Percentiles rank a stretch among this genome's conserved stretches.
These are phyloP conservation scores for Phylloporus rhodoxanthus DNA, from an alignment of 768 basidiomycete species.

Conservation along the genomic window DNA sequence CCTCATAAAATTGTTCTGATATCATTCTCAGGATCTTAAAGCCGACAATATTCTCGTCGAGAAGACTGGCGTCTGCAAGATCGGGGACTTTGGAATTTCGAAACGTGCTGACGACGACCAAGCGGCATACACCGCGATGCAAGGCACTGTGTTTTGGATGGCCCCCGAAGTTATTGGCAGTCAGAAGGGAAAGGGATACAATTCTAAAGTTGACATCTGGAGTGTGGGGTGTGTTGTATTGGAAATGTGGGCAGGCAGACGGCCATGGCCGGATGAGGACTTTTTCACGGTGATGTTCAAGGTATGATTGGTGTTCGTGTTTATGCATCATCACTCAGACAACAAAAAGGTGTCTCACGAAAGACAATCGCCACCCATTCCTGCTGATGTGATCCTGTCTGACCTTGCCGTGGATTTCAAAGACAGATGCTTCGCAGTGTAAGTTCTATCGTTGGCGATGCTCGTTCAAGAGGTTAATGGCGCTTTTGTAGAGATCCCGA, in stretches of 20 bases:
- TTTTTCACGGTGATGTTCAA: conserved; percentile 91
- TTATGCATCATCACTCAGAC: neutral
- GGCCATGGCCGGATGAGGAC: conserved; percentile 92
- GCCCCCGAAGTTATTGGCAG: conserved; percentile 91
- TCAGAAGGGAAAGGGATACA: conserved; percentile 79
- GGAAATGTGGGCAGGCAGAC: conserved; percentile 97
- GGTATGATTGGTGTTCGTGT: conserved; percentile 38
- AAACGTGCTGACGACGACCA: conserved; percentile 88
- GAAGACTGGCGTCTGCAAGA: conserved; percentile 87
- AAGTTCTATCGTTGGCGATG: conserved; percentile 24
- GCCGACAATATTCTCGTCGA: conserved; percentile 98
- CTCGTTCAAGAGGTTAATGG: conserved; percentile 1
- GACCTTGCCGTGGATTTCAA: conserved; percentile 81
- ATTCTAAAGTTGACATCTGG: conserved; percentile 98
- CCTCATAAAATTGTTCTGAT: conserved; percentile 6
- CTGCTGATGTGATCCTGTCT: conserved; percentile 72
- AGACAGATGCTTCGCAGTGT: conserved; percentile 85
- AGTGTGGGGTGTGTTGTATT: conserved; percentile 96
- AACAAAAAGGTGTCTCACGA: conserved; percentile 69
- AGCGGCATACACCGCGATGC: conserved; percentile 85
- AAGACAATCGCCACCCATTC: conserved; percentile 83
- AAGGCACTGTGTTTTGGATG: conserved; percentile 99
- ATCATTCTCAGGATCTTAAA: conserved; percentile 71
- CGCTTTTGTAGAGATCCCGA: conserved; percentile 60
- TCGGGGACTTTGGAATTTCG: conserved; percentile 98